Evolutionary conservation across 2,329 filamentous ascomycete species (phyloP).

Genomic region (Colletotrichum camelliae): DNA sequence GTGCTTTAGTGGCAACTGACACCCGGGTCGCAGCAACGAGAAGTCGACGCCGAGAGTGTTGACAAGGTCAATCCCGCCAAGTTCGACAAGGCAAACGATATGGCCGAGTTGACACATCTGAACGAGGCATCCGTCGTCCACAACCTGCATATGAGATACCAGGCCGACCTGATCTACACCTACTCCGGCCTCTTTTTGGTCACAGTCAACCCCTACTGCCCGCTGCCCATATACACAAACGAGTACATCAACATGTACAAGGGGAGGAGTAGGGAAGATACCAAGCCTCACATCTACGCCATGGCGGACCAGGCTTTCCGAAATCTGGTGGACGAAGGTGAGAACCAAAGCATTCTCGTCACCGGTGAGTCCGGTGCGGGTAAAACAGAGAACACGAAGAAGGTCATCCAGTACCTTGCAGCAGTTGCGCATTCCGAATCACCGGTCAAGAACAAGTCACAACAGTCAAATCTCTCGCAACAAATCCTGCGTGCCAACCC

Average conservation of each 20-base stretch:
- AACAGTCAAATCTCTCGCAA: conserved; percentile 86
- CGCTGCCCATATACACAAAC: conserved; percentile 91
- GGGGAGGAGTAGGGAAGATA: conserved; percentile 88
- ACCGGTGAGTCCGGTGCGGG: conserved; percentile 98
- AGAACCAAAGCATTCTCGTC: conserved; percentile 97
- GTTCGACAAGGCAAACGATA: conserved; percentile 99
- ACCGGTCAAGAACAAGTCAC: conserved; percentile 63
- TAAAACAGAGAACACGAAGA: conserved; percentile 99
- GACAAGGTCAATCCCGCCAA: conserved; percentile 99
- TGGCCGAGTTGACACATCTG: conserved; percentile 97
- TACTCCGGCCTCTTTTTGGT: conserved; percentile 98
- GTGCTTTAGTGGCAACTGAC: conserved; percentile 21
- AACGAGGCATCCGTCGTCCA: conserved; percentile 98
- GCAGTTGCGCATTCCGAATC: conserved; percentile 89
- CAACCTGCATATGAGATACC: conserved; percentile 93
- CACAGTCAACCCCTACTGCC: conserved; percentile 95
- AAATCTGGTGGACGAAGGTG: conserved; percentile 91
- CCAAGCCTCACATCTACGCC: conserved; percentile 95
- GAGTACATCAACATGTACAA: conserved; percentile 99
- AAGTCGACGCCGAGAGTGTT: conserved; percentile 84
- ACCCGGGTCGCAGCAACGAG: conserved; percentile 69
- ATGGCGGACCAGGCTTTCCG: conserved; percentile 97
- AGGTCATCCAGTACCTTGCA: conserved; percentile 97
- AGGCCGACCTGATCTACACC: conserved; percentile 95
- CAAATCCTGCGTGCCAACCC: conserved; percentile 97